Evolutionary conservation across 208 protist genomes (phyloP), one percentile per base, ranked within the genome.

Genomic region (Crithidia sp.): DNA sequence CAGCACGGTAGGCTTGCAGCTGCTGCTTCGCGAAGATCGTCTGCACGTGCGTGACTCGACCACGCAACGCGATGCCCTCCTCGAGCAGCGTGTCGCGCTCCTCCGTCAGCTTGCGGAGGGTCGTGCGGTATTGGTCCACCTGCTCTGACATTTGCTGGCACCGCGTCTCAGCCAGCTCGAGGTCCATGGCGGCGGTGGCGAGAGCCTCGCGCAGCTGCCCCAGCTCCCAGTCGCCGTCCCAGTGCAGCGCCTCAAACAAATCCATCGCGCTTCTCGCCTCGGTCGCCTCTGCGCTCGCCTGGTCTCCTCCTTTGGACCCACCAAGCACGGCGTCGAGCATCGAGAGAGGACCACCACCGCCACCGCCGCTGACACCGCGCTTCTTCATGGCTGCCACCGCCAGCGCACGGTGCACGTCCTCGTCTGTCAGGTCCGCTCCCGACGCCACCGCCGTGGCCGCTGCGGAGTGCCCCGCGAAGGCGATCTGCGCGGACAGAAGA

Each of bases 11-110:
- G 12, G 84, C 80, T 69, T 93, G 84, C 17, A 96, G 79, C 68
- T 96, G 92, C 77, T 95, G 88, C 74, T 92, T 93, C 8, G 92
- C 92, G 61, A 96, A 92, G 7, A 90, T 83, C 0, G 92, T 95
- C 77, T 96, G 92, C 9, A 96, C 92, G 75, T 90, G 85, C 12
- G 81, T 76, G 19, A 96, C 60, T 0, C 90, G 76, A 8, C 86
- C 78, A 17, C 92, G 89, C 75, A 96, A 77, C 44, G 92, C 84
- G 37, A 94, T 75, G 63, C 94, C 89, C 75, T 96, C 89, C 44
- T 96, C 87, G 17, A 95, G 75, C 67, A 96, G 79, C 49, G 62
- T 75, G 67, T 96, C 92, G 5, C 89, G 79, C 78, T 96, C 92
- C n/a, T 76, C 66, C 17, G 74, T 74, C 13, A 95, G 10, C 40